Evolutionary conservation across 2,329 filamentous ascomycete species (phyloP), one percentile per base, ranked within the genome.

Genomic region (Sphaceloma murrayae): DNA sequence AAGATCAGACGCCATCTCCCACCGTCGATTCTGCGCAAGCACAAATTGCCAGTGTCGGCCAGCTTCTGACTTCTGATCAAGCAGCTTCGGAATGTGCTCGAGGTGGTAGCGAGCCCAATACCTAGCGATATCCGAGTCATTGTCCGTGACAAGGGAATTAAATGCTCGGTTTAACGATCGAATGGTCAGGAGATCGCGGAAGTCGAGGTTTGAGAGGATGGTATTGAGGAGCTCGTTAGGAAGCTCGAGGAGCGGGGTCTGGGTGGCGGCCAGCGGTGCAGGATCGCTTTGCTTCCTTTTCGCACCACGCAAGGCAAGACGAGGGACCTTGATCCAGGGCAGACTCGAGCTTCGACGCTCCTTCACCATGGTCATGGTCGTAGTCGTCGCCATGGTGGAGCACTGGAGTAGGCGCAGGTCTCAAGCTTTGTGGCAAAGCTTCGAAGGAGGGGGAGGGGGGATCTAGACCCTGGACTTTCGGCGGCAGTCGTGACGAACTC

Each of bases 41-140:
- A 46, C 22, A 14, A 38, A 32, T 9, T 34, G 26, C 45, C 45
- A 46, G 16, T 46, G 45, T 19, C 43, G 30, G n/a, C 42, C 42
- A 19, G 18, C 31, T 16, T 34, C 31, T 3, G 42, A 32, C 34
- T 32, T 42, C 19, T 40, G 34, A 6, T 13, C 34, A 19, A 46
- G 27, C 29, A 46, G 13, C 17, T 33, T 36, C 8, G 34, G 45
- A 17, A 46, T 42, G 14, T 42, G 34, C 16, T 34, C 29, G 13
- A 46, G 34, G 6, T 46, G 26, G 13, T 31, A 46, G 17, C 24
- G 22, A 24, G 36, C 29, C 45, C 45, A 46, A 11, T 40, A 46
- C 19, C 34, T 14, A 16, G 45, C 45, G 16, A 46, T 24, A 19
- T 30, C 45, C 11, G 45, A 46, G 10, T 26, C 45, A 6, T 11